A percentile compares a stretch with the other conserved stretches of the same genome.
phyloP scores from a whole-genome alignment of 805 yeast genomes.

The Yarrowia sp. region DNA sequence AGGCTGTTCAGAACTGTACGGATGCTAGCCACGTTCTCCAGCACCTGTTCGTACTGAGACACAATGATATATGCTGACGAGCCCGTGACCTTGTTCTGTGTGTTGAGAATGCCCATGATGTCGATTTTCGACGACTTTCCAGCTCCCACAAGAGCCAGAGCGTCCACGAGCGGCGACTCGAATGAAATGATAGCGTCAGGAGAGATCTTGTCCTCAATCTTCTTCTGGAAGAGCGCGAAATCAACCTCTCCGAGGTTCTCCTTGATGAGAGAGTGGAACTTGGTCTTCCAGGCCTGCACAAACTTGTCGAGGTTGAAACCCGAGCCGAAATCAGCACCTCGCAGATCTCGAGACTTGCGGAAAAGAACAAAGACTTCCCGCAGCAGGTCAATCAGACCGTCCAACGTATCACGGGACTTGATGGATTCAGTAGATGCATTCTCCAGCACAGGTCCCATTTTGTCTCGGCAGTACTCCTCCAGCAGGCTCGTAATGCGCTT shows the following conservation, averaged over 20 bases:
- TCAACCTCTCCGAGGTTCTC: background rate
- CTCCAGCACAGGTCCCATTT: constrained; percentile 13
- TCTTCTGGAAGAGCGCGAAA: background rate
- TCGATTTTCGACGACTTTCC: constrained; percentile 3
- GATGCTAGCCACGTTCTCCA: background rate
- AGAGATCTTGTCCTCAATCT: background rate
- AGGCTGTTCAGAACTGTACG: background rate
- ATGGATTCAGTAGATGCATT: constrained; percentile 6
- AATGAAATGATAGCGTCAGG: background rate
- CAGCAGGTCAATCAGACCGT: background rate
- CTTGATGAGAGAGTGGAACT: background rate
- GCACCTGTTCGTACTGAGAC: constrained; percentile 6
- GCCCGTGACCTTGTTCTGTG: background rate
- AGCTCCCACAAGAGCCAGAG: background rate
- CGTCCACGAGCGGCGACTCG: constrained; percentile 3
- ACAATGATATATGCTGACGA: background rate
- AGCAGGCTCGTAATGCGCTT: background rate
- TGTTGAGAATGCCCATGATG: background rate
- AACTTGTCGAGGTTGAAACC: background rate
- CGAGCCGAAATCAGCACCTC: background rate
- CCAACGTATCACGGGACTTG: background rate
- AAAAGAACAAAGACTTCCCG: background rate
- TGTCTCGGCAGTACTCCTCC: background rate
- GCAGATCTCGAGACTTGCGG: background rate
- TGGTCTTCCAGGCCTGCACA: background rate